Evolutionary conservation across 2,329 filamentous ascomycete species (phyloP), one percentile per base, ranked within the genome.

Genomic region (Arthrinium phaeospermum): DNA sequence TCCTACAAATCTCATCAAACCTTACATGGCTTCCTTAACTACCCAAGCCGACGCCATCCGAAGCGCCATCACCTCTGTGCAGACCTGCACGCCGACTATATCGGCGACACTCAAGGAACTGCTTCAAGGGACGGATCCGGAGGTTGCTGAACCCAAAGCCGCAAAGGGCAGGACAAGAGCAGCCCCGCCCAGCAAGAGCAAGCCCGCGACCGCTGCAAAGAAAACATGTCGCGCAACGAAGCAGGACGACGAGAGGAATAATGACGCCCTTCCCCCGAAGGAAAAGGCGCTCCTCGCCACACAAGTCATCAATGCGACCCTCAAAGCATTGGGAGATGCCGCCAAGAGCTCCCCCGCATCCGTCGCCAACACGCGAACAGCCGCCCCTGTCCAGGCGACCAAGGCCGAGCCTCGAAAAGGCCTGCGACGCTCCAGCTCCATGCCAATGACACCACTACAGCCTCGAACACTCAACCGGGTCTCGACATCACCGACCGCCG

Each of bases 261-360:
- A 81, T 46, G 83, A 83, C 69, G 82, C 83, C 67, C 80, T 92
- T 44, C 83, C 87, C 5, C 79, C 85, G 6, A 89, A 88, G 76
- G 92, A 94, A 72, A 90, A 88, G 80, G 91, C 90, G 69, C 85
- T 89, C 64, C 83, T 95, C 47, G 93, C 93, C 16, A 94, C 93
- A 0, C 89, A 94, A 74, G 86, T 94, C 47, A 90, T 94, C 77
- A 96, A 95, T 79, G 85, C 86, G 8, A 87, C 91, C 1, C 85
- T 95, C 51, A 94, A 93, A 77, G 86, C 88, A 13, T 86, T 96
- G 4, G 87, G 87, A n/a, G 91, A 93, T 71, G 90, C 90, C 0
- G 85, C 90, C 27, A 94, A 91, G 79, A 81, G 84, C 2, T 79
- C 81, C 19, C 78, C 82, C 10, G 76, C 81, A n/a, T 77, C 82